Percentiles rank a stretch among this genome's conserved stretches.
These are phyloP conservation scores for Kodamaea plutei DNA, from an alignment of 1,139 yeast genomes.

Conservation along the genomic window DNA sequence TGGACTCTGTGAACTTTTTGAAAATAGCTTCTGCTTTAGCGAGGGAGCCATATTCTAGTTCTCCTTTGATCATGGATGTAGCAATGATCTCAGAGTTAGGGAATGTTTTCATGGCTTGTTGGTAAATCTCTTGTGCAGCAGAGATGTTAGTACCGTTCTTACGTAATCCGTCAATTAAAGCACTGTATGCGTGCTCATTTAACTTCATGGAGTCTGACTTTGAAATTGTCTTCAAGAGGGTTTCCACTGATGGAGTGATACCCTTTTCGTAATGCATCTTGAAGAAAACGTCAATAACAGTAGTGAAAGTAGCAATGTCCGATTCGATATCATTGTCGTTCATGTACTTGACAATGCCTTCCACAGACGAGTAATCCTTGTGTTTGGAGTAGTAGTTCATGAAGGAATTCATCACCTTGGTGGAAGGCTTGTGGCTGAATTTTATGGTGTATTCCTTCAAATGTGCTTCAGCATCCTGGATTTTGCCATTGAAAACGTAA, in stretches of 20 bases:
- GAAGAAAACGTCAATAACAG: conserved; percentile 53
- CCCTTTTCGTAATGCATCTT: conserved; percentile 45
- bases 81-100: conserved; percentile 40
- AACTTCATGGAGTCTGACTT: conserved; percentile 35
- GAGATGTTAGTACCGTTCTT: conserved; percentile 43
- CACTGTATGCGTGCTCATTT: conserved; percentile 49
- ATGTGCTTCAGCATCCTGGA: conserved; percentile 33
- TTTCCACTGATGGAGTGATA: conserved; percentile 37
- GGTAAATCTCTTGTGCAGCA: conserved; percentile 52
- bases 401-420: conserved; percentile 35
- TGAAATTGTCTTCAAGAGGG: conserved; percentile 41
- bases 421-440: conserved; percentile 29
- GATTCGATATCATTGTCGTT: conserved; percentile 42
- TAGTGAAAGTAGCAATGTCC: conserved; percentile 66
- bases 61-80: conserved; percentile 58
- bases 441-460: conserved; percentile 26
- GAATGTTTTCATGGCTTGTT: conserved; percentile 31
- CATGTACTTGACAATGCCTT: conserved; percentile 39
- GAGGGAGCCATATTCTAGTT: conserved; percentile 47
- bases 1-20: conserved; percentile 32
- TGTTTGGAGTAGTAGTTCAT: conserved; percentile 28
- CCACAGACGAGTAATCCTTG: conserved; percentile 35
- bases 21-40: conserved; percentile 48
- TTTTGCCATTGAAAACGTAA: conserved; percentile 24
- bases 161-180: conserved; percentile 55